Conservation (phyloP, 1,139 yeast species). For the Candida sanyaensis region DNA sequence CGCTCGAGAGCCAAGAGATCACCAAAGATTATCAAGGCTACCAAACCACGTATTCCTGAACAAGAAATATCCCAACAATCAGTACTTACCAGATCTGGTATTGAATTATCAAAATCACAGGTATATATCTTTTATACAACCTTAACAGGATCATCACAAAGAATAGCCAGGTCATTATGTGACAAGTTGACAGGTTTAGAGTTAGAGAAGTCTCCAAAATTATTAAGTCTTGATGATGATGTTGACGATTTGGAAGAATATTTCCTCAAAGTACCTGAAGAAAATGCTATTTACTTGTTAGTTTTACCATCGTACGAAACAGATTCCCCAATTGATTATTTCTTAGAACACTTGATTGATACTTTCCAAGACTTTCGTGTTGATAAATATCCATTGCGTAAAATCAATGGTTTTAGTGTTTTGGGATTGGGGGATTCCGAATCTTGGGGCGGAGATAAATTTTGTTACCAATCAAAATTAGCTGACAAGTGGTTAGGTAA, state of each 20-base stretch:
- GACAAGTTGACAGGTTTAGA: constrained; percentile 35
- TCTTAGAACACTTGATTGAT: constrained; percentile 76
- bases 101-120: constrained; percentile 43
- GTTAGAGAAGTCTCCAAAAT: constrained; percentile 47
- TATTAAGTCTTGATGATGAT: constrained; percentile 75
- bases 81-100: constrained; percentile 30
- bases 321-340: constrained; percentile 89
- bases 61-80: constrained; percentile 18
- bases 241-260: constrained; percentile 83
- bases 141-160: constrained; percentile 77
- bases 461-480: constrained; percentile 80
- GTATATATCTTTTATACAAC: constrained; percentile 79
- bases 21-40: constrained; percentile 44
- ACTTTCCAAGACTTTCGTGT: constrained; percentile 84
- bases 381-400: constrained; percentile 73
- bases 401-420: constrained; percentile 77
- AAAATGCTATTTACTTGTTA: constrained; percentile 61
- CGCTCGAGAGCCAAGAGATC: constrained; percentile 29
- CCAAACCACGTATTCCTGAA: constrained; percentile 22
- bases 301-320: constrained; percentile 91
- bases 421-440: constrained; percentile 88
- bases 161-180: constrained; percentile 58
- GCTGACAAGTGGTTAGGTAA: constrained; percentile 80
- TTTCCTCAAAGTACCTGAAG: constrained; percentile 63
- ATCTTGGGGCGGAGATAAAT: constrained; percentile 74